Evolutionary conservation across 345 rosid species (phyloP).

Genomic region (Dimocarpus longan): DNA sequence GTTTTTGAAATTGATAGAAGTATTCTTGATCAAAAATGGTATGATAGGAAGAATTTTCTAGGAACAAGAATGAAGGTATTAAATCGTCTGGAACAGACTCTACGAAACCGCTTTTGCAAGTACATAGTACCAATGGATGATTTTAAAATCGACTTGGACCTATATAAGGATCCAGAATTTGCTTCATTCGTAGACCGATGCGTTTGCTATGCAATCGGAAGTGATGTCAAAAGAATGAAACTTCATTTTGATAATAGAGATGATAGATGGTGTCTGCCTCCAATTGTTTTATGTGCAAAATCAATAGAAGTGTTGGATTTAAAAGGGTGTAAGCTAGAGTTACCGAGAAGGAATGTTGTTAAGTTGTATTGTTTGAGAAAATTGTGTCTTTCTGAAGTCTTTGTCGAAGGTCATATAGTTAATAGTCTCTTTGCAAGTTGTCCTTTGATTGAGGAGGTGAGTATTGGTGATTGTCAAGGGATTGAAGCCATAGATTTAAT

Average conservation of each 20-base stretch:
- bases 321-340: background rate
- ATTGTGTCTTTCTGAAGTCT: background rate
- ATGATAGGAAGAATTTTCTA: too few relatives aligned
- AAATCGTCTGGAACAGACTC: background rate
- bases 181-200: background rate
- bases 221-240: background rate
- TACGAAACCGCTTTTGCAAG: background rate
- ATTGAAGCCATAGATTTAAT: background rate
- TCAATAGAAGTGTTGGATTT: background rate
- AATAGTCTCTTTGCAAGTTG: background rate
- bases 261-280: background rate
- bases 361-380: background rate
- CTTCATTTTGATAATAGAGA: background rate
- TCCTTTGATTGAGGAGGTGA: conserved; percentile 3
- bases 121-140: background rate
- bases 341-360: background rate
- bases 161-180: background rate
- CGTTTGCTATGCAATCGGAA: background rate
- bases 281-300: background rate
- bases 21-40: too few relatives aligned
- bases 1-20: background rate
- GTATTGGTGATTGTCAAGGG: background rate
- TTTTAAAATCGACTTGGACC: background rate
- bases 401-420: background rate
- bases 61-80: background rate